phyloP scores from a whole-genome alignment of 2,329 filamentous ascomycete species.

The Colletotrichum salicis region DNA sequence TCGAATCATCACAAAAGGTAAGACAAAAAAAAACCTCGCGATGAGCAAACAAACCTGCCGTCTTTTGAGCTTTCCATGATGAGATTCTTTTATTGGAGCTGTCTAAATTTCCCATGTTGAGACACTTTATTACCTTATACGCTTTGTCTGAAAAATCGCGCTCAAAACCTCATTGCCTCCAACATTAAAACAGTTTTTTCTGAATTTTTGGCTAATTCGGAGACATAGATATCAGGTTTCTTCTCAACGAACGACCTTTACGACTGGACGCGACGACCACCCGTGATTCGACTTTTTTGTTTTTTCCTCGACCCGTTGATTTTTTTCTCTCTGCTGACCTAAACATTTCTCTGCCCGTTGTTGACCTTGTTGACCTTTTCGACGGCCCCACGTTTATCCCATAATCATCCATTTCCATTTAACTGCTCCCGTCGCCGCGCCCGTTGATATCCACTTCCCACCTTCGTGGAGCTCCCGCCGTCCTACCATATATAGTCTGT shows the following conservation, averaged over 20 bases:
- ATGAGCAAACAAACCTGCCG: constrained; percentile 7
- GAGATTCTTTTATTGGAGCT: constrained; percentile 77
- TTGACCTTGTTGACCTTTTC: neutral
- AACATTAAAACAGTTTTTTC: neutral
- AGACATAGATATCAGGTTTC: constrained; percentile 21
- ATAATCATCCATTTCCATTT: neutral
- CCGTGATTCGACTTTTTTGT: neutral
- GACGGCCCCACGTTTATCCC: neutral
- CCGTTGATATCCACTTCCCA: neutral
- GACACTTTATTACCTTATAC: constrained; percentile 65
- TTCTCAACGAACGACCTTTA: neutral
- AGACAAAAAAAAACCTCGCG: constrained; percentile 1
- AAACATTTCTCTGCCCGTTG: neutral
- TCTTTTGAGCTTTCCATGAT: constrained; percentile 48
- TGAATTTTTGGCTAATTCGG: constrained; percentile 33
- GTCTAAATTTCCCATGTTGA: constrained; percentile 75
- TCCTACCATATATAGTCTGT: neutral
- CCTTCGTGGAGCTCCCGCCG: constrained; percentile 3
- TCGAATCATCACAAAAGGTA: constrained; percentile 16
- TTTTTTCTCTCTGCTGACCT: neutral
- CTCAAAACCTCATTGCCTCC: neutral
- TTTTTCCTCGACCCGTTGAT: neutral
- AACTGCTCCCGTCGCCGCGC: neutral
- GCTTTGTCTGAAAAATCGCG: constrained; percentile 55
- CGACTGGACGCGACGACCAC: constrained; percentile 36